Evolutionary conservation across 352 stramenopile genomes (phyloP).

Genomic region (Globisporangium yorkense): DNA sequence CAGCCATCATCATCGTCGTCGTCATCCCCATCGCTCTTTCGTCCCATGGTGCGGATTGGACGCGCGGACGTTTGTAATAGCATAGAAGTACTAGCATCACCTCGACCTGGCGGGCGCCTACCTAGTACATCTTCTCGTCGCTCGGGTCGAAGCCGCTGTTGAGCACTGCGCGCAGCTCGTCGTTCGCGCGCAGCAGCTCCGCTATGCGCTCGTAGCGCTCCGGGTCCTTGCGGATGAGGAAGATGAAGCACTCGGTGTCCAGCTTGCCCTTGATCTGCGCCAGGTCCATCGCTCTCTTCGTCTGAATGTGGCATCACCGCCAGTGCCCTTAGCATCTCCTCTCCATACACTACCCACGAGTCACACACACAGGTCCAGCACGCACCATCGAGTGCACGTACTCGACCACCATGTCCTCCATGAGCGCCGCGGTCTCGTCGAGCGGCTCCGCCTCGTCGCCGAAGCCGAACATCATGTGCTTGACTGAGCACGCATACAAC

Average conservation of each 20-base stretch:
- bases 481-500: constrained; percentile 39
- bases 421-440: constrained; percentile 70
- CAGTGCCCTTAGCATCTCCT: neutral
- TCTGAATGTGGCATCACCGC: constrained; percentile 25
- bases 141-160: constrained; percentile 87
- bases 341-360: neutral
- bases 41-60: neutral
- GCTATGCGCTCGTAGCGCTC: constrained; percentile 79
- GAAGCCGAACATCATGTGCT: constrained; percentile 89
- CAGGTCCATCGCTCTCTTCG: constrained; percentile 82
- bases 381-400: constrained; percentile 80
- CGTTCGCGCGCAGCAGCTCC: constrained; percentile 78
- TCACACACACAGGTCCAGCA: neutral
- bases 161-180: constrained; percentile 78
- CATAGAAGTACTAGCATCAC: too few relatives aligned
- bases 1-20: too few relatives aligned
- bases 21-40: too few relatives aligned
- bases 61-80: neutral
- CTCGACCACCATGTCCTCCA: constrained; percentile 84
- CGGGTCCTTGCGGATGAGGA: constrained; percentile 82
- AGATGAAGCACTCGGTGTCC: constrained; percentile 87
- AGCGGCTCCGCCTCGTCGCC: constrained; percentile 67
- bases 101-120: neutral
- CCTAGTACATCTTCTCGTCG: constrained; percentile 84
- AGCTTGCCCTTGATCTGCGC: constrained; percentile 79